Evolutionary conservation across 495 filamentous ascomycete genomes (phyloP).

Genomic region (Penicillium desertorum): DNA sequence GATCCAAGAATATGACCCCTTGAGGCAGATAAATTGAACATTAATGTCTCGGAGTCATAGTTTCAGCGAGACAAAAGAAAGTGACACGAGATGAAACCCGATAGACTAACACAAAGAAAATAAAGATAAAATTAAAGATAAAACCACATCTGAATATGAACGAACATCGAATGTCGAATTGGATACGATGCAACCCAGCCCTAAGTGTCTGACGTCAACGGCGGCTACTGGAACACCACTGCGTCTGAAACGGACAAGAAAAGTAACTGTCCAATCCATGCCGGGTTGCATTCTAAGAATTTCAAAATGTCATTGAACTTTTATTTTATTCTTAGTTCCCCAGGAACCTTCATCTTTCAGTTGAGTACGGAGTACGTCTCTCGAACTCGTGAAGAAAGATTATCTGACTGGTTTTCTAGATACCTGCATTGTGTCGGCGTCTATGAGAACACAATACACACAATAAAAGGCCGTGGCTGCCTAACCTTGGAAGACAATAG

Average conservation of each 20-base stretch:
- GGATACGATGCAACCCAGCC: conserved; percentile 7
- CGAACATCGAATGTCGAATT: neutral
- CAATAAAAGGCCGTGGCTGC: neutral
- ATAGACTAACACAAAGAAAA: neutral
- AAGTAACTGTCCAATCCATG: conserved; percentile 15
- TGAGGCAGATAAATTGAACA: neutral
- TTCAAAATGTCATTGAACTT: neutral
- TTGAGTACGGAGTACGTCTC: neutral
- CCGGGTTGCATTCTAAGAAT: conserved; percentile 16
- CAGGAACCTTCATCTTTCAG: neutral
- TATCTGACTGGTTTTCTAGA: neutral
- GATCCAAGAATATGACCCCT: too few relatives aligned
- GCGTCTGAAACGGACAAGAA: conserved; percentile 24
- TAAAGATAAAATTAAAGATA: neutral
- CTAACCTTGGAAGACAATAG: conserved; percentile 2
- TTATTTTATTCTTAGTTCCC: neutral
- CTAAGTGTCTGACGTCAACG: conserved; percentile 37
- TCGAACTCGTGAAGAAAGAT: neutral
- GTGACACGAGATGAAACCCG: neutral
- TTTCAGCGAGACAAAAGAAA: neutral
- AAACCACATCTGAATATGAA: too few relatives aligned
- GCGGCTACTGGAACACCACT: conserved; percentile 31
- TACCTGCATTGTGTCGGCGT: neutral
- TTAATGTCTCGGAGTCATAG: neutral
- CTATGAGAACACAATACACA: neutral